phyloP scores from a whole-genome alignment of 148 eudicot genomes.

The Pharnaceum exiguum region DNA sequence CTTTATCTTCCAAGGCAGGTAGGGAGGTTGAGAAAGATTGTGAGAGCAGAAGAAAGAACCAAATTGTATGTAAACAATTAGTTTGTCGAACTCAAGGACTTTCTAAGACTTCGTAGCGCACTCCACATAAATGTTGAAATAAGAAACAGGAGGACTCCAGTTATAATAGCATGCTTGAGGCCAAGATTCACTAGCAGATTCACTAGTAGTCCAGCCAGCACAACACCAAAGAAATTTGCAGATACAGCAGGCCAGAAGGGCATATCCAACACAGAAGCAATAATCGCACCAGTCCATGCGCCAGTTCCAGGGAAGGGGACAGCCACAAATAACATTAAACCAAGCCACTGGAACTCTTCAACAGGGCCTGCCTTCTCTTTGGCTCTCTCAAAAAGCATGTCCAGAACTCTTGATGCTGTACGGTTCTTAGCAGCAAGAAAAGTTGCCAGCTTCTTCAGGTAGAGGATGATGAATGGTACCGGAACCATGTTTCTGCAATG shows the following conservation, averaged over 20 bases:
- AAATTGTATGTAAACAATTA: slow-evolving; percentile 13
- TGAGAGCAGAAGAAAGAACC: neutral
- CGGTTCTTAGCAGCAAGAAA: slow-evolving; percentile 53
- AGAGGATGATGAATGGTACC: slow-evolving; percentile 84
- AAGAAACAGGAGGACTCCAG: slow-evolving; percentile 54
- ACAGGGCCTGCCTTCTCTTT: slow-evolving; percentile 79
- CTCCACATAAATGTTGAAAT: slow-evolving; percentile 94
- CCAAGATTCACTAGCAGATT: slow-evolving; percentile 89
- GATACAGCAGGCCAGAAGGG: slow-evolving; percentile 84
- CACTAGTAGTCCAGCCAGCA: slow-evolving; percentile 80
- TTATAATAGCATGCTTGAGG: slow-evolving; percentile 67
- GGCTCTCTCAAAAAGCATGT: slow-evolving; percentile 60
- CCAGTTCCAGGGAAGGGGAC: slow-evolving; percentile 98
- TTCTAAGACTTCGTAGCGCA: slow-evolving; percentile 49
- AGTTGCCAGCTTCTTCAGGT: slow-evolving; percentile 67
- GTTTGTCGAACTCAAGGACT: slow-evolving; percentile 31
- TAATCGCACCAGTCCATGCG: slow-evolving; percentile 93
- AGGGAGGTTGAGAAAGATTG: no score
- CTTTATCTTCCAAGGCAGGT: no score
- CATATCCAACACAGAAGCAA: slow-evolving; percentile 88
- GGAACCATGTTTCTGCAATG: slow-evolving; percentile 84
- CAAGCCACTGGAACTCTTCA: slow-evolving; percentile 95
- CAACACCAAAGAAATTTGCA: slow-evolving; percentile 90
- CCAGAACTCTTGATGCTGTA: slow-evolving; percentile 48
- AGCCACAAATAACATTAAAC: slow-evolving; percentile 92